Evolutionary conservation across 1,284 basidiomycete genomes (phyloP).

Genomic region (Ustilago lituana): DNA sequence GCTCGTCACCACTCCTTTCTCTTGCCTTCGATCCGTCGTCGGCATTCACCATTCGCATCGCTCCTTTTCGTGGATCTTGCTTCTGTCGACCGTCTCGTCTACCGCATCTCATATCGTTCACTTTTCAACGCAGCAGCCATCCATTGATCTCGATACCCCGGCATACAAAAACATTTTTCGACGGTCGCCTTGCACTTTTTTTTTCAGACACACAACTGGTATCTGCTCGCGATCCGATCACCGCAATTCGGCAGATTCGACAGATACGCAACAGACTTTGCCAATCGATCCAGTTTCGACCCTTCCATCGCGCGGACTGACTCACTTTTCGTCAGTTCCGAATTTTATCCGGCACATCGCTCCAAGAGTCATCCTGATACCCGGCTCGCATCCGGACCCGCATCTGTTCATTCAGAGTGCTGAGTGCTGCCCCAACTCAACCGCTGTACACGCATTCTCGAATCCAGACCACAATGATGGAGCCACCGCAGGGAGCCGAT

Average conservation of each 20-base stretch:
- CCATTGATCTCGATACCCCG: conserved; percentile 3
- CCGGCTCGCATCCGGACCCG: conserved; percentile 4
- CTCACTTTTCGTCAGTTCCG: conserved; percentile 1
- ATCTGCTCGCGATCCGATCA: too few relatives aligned
- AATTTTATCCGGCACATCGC: neutral
- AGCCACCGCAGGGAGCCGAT: conserved; percentile 56
- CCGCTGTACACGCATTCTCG: neutral
- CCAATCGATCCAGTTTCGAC: too few relatives aligned
- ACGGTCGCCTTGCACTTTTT: too few relatives aligned
- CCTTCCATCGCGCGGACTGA: too few relatives aligned
- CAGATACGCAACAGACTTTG: too few relatives aligned
- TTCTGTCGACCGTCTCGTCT: too few relatives aligned
- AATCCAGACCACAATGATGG: conserved; percentile 17
- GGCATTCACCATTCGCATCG: neutral
- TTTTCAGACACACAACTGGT: too few relatives aligned
- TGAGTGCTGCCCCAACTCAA: neutral
- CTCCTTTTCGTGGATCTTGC: neutral
- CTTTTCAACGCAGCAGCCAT: neutral
- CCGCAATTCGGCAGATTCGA: too few relatives aligned
- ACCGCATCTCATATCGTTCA: neutral
- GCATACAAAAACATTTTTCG: neutral
- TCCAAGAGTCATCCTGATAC: neutral
- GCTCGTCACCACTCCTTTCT: neutral
- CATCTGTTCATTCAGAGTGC: neutral
- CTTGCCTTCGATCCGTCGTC: neutral